Evolutionary conservation across 805 yeast species (phyloP).

Genomic region (Candida hispaniensis): DNA sequence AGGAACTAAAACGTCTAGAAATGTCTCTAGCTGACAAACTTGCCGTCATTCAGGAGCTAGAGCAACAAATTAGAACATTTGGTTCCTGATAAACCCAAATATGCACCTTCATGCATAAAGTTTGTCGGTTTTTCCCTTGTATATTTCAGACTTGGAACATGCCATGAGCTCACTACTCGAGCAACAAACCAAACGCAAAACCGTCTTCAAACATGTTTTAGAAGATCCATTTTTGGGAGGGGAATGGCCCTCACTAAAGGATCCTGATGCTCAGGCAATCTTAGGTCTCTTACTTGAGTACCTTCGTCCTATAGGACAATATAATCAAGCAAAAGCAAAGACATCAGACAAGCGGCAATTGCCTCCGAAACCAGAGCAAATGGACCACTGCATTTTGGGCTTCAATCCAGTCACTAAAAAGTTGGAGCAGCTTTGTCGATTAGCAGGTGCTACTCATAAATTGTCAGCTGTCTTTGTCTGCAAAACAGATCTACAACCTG

Average conservation of each 20-base stretch:
- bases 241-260: conserved; percentile 14
- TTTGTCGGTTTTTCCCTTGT: background rate
- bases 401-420: conserved; percentile 12
- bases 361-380: conserved; percentile 7
- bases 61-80: no score
- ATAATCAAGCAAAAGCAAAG: conserved; percentile 1
- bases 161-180: conserved; percentile 10
- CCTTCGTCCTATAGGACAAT: conserved; percentile 1
- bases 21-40: no score
- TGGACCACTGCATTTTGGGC: conserved; percentile 1
- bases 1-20: no score
- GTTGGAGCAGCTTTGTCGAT: conserved; percentile 1
- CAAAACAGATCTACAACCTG: conserved; percentile 21
- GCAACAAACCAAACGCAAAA: conserved; percentile 17
- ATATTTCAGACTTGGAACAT: no score
- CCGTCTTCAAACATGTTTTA: conserved; percentile 20
- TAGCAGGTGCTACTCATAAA: conserved; percentile 1
- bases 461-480: conserved; percentile 20
- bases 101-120: background rate
- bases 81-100: no score
- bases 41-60: no score
- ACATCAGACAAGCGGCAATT: background rate
- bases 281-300: background rate
- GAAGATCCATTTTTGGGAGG: conserved; percentile 20
- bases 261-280: conserved; percentile 1